phyloP scores from a whole-genome alignment of 176 grass and related monocot species.

The Carex scoparia region DNA sequence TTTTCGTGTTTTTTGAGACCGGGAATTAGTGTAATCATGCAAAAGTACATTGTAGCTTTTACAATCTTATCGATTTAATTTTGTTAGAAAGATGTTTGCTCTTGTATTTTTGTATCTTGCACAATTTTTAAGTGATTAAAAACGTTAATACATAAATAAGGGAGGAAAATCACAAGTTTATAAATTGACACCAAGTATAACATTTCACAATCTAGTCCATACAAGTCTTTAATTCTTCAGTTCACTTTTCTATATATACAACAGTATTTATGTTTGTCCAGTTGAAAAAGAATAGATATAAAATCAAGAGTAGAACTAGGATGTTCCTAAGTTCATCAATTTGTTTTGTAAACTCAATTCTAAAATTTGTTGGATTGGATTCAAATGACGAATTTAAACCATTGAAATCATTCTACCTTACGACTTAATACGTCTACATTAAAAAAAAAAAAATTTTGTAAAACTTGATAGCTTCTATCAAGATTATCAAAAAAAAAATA shows the following conservation, averaged over 20 bases:
- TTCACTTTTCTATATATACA: not conserved
- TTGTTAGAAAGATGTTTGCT: not conserved
- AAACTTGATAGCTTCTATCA: too few species aligned
- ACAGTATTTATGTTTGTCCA: not conserved
- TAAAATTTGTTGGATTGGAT: too few species aligned
- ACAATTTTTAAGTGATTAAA: too few species aligned
- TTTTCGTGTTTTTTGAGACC: not conserved
- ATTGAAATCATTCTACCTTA: too few species aligned
- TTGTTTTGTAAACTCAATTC: too few species aligned
- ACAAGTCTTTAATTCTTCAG: not conserved
- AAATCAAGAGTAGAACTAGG: not conserved
- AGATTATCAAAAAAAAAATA: too few species aligned
- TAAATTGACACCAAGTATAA: not conserved
- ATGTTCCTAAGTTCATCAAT: too few species aligned
- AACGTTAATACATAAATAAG: not conserved
- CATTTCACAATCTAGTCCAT: not conserved
- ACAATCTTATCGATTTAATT: not conserved
- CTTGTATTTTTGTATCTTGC: not conserved
- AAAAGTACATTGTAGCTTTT: slow-evolving; percentile 3
- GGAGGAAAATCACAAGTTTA: not conserved
- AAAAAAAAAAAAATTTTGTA: too few species aligned
- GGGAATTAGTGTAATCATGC: not conserved
- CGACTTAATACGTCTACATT: too few species aligned
- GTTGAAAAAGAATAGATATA: not conserved
- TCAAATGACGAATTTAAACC: too few species aligned